Evolutionary conservation across 768 basidiomycete genomes (phyloP), one percentile per base, ranked within the genome.

Genomic region (Pulveroboletus ravenelii): DNA sequence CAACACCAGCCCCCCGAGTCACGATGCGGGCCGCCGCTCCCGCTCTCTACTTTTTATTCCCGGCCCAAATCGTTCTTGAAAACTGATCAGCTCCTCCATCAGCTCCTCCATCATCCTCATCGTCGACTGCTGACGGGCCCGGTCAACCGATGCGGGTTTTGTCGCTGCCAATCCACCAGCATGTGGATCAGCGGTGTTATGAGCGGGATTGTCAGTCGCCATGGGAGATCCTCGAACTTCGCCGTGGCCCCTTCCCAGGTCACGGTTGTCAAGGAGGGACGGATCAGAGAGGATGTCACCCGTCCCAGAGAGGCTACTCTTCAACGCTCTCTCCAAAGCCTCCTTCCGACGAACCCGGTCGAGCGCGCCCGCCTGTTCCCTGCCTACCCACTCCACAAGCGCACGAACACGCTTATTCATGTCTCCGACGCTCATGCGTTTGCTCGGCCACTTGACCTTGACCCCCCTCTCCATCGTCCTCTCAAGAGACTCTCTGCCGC

Each of bases 361-460:
- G 34, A 78, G 73, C 10, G 85, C 85, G 56, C 75, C 81, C 8
- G 85, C 88, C 67, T 92, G 89, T 62, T 92, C 88, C 50, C 91
- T 75, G 27, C 87, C 89, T n/a, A 96, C 91, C 84, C 89, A 97
- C 62, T 96, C 94, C 17, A 95, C 82, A 42, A 98, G 76, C 38
- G 86, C 81, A 32, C 90, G 78, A 20, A 95, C 90, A 23, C 95
- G 84, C 72, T 96, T 96, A 68, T 92, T 89, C 92, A 98, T 95
- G 66, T 97, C 95, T 17, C 85, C 87, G n/a, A 95, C 86, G 58
- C 93, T 96, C 81, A 85, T 93, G 45, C 95, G 79, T 70, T 94
- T 93, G 57, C 83, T 82, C 1, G 94, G 95, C 87, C 91, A 98
- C 61, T 90, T 87, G 50, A 96, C 86, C 67, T 90, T 87, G 13